Percentiles rank a stretch among this genome's conserved stretches.
phyloP scores from a whole-genome alignment of 108 stramenopile genomes.

The Mediolabrus comicus region DNA sequence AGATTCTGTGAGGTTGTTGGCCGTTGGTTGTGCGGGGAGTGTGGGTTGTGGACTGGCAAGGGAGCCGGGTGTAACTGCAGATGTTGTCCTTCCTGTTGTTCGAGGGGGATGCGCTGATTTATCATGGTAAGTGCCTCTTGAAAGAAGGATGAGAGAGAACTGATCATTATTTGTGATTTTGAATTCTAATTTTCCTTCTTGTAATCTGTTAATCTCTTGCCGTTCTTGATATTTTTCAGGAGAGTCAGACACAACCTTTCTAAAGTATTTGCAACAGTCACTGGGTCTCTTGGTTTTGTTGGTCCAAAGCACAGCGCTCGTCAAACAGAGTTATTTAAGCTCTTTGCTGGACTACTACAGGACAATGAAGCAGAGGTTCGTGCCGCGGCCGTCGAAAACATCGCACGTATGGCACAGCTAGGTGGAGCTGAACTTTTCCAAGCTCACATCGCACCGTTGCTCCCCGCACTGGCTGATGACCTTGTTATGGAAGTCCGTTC shows the following conservation, averaged over 20 bases:
- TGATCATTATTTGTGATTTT: background rate
- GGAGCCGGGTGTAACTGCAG: constrained; percentile 49
- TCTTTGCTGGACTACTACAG: constrained; percentile 78
- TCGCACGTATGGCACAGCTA: constrained; percentile 81
- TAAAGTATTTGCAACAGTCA: constrained; percentile 77
- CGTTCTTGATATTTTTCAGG: constrained; percentile 46
- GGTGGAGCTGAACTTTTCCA: constrained; percentile 76
- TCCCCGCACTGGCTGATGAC: constrained; percentile 65
- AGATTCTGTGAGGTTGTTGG: constrained; percentile 93
- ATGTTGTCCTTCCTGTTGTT: constrained; percentile 75
- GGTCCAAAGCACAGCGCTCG: constrained; percentile 26
- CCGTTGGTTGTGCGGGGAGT: constrained; percentile 71
- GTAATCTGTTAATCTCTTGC: background rate
- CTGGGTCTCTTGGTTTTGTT: constrained; percentile 63
- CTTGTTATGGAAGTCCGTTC: constrained; percentile 60
- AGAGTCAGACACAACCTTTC: constrained; percentile 92
- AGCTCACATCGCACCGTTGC: constrained; percentile 64
- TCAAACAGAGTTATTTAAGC: constrained; percentile 57
- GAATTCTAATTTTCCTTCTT: background rate
- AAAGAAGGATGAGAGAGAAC: background rate
- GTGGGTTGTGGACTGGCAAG: constrained; percentile 66
- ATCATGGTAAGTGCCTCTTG: constrained; percentile 72
- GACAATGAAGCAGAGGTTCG: constrained; percentile 95
- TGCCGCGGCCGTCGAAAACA: constrained; percentile 86
- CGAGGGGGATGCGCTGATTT: constrained; percentile 76